Percentiles rank a stretch among this genome's conserved stretches.
These are phyloP conservation scores for Boletus speciosus DNA, from an alignment of 768 basidiomycete species.

Conservation along the genomic window DNA sequence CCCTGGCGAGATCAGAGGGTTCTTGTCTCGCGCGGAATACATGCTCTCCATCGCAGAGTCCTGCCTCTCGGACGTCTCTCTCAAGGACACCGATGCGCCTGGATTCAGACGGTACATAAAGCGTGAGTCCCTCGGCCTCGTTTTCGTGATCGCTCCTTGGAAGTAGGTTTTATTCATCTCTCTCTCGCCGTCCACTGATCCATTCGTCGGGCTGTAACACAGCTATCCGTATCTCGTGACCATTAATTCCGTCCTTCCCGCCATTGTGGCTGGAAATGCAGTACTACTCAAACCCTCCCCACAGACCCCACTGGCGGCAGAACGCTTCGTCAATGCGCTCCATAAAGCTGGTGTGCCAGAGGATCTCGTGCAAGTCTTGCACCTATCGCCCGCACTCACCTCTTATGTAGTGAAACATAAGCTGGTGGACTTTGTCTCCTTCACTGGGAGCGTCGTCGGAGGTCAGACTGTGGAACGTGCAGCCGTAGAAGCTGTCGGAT, in stretches of 20 bases:
- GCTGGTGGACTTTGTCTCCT: constrained; percentile 75
- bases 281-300: constrained; percentile 95
- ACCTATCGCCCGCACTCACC: constrained; percentile 63
- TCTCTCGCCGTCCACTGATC: not conserved
- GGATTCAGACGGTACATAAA: constrained; percentile 83
- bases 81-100: constrained; percentile 75
- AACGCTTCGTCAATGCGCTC: constrained; percentile 70
- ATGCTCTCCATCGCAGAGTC: constrained; percentile 80
- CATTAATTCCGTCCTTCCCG: constrained; percentile 90
- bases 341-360: constrained; percentile 74
- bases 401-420: constrained; percentile 60
- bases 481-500: constrained; percentile 60
- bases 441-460: constrained; percentile 84
- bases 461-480: constrained; percentile 72
- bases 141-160: constrained; percentile 89
- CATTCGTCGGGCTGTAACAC: not conserved
- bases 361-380: constrained; percentile 70
- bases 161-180: constrained; percentile 52
- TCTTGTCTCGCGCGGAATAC: constrained; percentile 77
- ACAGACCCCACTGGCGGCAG: constrained; percentile 88
- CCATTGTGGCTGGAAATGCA: constrained; percentile 85
- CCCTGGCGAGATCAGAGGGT: constrained; percentile 76
- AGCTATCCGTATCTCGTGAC: constrained; percentile 89
- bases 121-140: constrained; percentile 80
- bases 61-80: constrained; percentile 67